Evolutionary conservation across 345 rosid species (phyloP).

Genomic region (Sisymbrium irio): DNA sequence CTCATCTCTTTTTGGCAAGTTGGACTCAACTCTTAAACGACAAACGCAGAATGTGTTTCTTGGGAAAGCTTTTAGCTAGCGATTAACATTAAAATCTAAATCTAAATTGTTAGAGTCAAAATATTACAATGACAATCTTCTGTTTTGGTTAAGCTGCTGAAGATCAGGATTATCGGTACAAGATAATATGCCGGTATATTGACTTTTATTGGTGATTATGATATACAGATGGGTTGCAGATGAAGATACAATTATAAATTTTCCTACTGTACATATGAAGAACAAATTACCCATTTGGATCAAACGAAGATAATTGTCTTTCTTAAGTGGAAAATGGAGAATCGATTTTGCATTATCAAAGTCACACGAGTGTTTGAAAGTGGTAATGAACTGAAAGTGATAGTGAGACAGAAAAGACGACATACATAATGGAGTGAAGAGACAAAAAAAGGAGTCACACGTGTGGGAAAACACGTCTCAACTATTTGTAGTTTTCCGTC

Average conservation of each 20-base stretch:
- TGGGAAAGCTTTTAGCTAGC: not conserved
- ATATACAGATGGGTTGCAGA: constrained; percentile 80
- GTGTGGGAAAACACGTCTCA: constrained; percentile 17
- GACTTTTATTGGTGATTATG: not conserved
- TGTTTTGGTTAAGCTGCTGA: too few relatives aligned
- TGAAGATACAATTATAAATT: constrained; percentile 75
- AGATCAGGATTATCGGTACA: too few relatives aligned
- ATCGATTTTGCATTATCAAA: constrained; percentile 8
- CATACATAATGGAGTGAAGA: constrained; percentile 15
- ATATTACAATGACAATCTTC: too few relatives aligned
- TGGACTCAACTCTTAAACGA: not conserved
- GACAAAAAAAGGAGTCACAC: constrained; percentile 25
- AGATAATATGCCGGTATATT: not conserved
- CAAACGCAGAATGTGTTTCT: not conserved
- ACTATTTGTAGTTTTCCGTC: constrained; percentile 10
- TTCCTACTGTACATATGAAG: constrained; percentile 93
- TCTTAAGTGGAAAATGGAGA: not conserved
- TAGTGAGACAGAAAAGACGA: constrained; percentile 15
- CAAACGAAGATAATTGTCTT: constrained; percentile 40
- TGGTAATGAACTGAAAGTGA: constrained; percentile 14
- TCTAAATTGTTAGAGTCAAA: not conserved
- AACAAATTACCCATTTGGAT: constrained; percentile 87
- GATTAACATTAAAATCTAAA: not conserved
- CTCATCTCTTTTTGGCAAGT: constrained; percentile 25
- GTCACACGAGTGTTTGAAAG: constrained; percentile 18